Evolutionary conservation across 2,329 filamentous ascomycete genomes (phyloP).

Genomic region (Neocucurbitaria cava): DNA sequence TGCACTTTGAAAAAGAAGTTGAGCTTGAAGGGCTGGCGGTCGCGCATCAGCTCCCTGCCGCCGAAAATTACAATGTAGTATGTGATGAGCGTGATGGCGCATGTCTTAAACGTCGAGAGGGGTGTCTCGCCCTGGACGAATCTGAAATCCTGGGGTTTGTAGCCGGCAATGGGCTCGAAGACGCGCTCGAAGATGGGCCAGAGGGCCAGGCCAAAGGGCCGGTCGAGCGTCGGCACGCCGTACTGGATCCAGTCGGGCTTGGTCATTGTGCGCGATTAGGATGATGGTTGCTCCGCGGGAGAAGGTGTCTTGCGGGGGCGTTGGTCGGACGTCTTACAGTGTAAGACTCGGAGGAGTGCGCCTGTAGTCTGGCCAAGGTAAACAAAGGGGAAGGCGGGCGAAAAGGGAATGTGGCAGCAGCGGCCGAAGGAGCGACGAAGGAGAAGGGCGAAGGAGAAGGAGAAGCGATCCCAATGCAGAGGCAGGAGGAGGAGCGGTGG

Average conservation of each 20-base stretch:
- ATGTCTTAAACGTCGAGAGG: constrained; percentile 88
- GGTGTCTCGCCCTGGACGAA: constrained; percentile 84
- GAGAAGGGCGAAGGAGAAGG: constrained; percentile 29
- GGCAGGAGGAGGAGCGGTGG: constrained; percentile 21
- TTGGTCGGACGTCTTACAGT: constrained; percentile 5
- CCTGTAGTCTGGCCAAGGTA: constrained; percentile 14
- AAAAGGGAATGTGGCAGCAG: constrained; percentile 22
- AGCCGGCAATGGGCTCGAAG: constrained; percentile 78
- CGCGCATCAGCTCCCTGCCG: constrained; percentile 90
- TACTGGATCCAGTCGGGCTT: constrained; percentile 60
- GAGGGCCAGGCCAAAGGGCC: constrained; percentile 87
- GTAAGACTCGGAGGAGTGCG: constrained; percentile 13
- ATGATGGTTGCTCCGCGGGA: constrained; percentile 5
- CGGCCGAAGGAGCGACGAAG: constrained; percentile 47
- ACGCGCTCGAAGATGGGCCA: constrained; percentile 95
- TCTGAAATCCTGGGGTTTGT: constrained; percentile 83
- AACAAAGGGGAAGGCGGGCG: constrained; percentile 20
- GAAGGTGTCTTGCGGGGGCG: constrained; percentile 4
- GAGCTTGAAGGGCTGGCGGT: constrained; percentile 82
- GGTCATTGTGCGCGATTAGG: constrained; percentile 52
- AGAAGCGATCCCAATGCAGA: constrained; percentile 24
- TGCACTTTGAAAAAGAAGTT: constrained; percentile 92
- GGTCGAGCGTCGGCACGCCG: constrained; percentile 79
- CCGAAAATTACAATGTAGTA: constrained; percentile 97
- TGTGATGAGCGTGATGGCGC: constrained; percentile 77